Conservation (phyloP, 2,329 filamentous ascomycete genomes). For the Periconia sp. region DNA sequence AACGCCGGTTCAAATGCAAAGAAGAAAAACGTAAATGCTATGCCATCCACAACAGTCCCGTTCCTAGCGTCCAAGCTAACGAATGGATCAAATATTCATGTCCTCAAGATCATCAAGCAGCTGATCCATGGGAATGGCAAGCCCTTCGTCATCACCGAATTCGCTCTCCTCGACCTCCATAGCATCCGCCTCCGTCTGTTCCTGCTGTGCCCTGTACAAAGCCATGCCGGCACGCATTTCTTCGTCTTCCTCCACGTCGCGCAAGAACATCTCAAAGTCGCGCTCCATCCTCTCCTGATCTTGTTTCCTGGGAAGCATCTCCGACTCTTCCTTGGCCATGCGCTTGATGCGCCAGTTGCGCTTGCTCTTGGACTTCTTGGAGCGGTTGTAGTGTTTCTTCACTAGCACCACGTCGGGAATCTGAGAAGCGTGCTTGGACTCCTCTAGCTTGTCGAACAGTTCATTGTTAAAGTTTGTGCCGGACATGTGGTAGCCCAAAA, state of each 20-base stretch:
- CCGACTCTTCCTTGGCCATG: constrained; percentile 86
- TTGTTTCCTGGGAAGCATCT: constrained; percentile 80
- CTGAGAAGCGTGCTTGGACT: constrained; percentile 71
- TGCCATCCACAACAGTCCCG: neutral
- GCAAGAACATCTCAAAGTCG: constrained; percentile 96
- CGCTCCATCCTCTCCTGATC: constrained; percentile 86
- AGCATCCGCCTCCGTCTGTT: constrained; percentile 60
- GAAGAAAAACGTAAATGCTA: neutral
- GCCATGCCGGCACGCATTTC: constrained; percentile 83
- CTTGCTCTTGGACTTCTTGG: constrained; percentile 70
- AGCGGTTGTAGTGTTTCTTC: constrained; percentile 92
- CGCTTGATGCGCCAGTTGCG: constrained; percentile 90
- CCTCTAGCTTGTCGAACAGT: constrained; percentile 83
- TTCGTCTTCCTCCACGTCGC: constrained; percentile 92
- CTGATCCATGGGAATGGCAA: constrained; percentile 54
- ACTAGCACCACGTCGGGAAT: constrained; percentile 93
- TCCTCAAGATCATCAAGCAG: constrained; percentile 93
- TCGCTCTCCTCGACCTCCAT: constrained; percentile 66
- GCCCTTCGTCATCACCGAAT: constrained; percentile 58
- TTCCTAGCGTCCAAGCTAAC: constrained; percentile 4
- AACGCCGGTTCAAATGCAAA: neutral
- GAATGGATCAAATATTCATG: constrained; percentile 60
- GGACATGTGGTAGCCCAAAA: constrained; percentile 88
- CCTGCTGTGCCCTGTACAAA: constrained; percentile 72
- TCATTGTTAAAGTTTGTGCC: constrained; percentile 92